Base-by-base conservation (phyloP, 2,329 filamentous ascomycete genomes). In the Cordyceps cateniannulata region DNA sequence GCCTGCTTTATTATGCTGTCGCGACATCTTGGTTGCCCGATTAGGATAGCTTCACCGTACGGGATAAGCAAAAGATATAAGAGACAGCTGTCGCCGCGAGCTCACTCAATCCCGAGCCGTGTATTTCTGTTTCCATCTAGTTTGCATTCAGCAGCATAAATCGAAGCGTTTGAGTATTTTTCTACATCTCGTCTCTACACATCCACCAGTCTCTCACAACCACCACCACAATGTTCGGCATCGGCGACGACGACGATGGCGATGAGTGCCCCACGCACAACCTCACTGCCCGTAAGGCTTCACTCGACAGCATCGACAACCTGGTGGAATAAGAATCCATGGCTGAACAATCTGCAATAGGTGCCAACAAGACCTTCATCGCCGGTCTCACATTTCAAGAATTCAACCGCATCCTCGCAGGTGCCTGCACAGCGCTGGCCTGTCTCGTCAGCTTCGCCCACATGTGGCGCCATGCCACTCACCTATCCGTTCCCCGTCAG, bases 401-500 rank as follows among this genome's bases (percentile, higher is more conserved):
- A 24, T 69, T 77, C 55, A 76, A 74, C 62, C 68, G 71, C 65
- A 71, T 73, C 40, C 62, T 76, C 14, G 74, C 73, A 0, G 74
- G 73, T 4, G 65, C 64, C 42, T 72, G 73, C 54, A 68, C 72
- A 2, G 68, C 66, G 9, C 65, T 75, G 14, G 67, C 70, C 0
- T 70, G 64, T 18, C 35, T 76, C 2, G 54, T 69, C 40, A 68
- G 71, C 5, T 65, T 72, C 22, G 38, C 60, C 12, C 62, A 75
- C 32, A 73, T 76, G 66, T 61, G 65, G 16, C 67, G 66, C 35
- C 75, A 76, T 60, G 72, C 72, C 4, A 75, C 70, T 4, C 73
- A 74, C 32, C 66, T 76, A 12, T 77, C 74, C 66, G 73, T 73
- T 29, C 75, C 75, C 4, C 71, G 69, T 51, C 72, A 78, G 63